phyloP scores from a whole-genome alignment of 768 basidiomycete genomes.

The Rhodotorula graminis region DNA sequence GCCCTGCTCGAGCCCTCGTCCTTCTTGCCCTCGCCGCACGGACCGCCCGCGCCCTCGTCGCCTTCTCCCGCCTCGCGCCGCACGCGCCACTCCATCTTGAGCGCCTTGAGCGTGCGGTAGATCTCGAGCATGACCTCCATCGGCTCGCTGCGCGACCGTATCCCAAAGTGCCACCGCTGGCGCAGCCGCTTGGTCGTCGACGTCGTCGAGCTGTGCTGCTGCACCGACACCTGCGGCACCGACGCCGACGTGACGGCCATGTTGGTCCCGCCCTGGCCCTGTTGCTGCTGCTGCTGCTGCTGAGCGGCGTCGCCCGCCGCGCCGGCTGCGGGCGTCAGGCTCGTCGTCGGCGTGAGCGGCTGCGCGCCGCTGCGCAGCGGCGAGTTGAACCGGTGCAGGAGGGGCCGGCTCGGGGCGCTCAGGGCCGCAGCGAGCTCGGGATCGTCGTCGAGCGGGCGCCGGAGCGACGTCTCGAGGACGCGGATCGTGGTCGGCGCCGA shows the following conservation, averaged over 20 bases:
- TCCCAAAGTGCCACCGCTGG: slow-evolving; percentile 97
- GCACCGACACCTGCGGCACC: background rate
- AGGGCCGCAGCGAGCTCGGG: slow-evolving; percentile 9
- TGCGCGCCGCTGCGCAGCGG: slow-evolving; percentile 33
- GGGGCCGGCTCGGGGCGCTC: slow-evolving; percentile 3
- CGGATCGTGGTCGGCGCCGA: slow-evolving; percentile 45
- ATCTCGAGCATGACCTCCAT: slow-evolving; percentile 99
- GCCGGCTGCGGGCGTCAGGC: background rate
- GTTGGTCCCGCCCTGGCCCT: background rate
- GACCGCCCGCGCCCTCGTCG: slow-evolving; percentile 60
- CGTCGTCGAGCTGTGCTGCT: background rate
- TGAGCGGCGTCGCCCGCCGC: background rate
- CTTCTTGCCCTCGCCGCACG: slow-evolving; percentile 50
- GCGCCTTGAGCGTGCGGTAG: slow-evolving; percentile 78
- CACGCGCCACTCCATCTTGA: slow-evolving; percentile 97
- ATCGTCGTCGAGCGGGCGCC: slow-evolving; percentile 18
- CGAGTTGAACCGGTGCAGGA: slow-evolving; percentile 32
- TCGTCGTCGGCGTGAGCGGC: slow-evolving; percentile 35
- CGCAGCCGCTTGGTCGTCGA: slow-evolving; percentile 62
- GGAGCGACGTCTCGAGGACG: slow-evolving; percentile 42
- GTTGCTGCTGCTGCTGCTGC: background rate
- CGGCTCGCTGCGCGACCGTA: slow-evolving; percentile 71
- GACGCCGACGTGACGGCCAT: background rate
- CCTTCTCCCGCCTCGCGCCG: slow-evolving; percentile 63
- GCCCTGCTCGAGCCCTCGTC: slow-evolving; percentile 52